Evolutionary conservation across 371 early-diverging fungal species (phyloP), one percentile per base, ranked within the genome.

Genomic region (Haplosporangium sp.): DNA sequence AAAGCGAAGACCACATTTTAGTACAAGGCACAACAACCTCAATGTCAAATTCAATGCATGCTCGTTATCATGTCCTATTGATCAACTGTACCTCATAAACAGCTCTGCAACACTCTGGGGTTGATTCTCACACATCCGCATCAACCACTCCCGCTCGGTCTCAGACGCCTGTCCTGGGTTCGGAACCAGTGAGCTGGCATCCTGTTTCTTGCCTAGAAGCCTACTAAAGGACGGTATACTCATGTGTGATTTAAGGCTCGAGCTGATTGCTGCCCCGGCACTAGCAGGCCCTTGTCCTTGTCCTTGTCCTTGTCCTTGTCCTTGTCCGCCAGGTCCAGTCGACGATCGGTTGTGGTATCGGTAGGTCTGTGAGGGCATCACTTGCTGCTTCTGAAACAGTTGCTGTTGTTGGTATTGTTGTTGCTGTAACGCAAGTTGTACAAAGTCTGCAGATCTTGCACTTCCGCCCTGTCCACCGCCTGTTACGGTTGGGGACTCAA

Each of bases 71-170:
- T 20, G 8, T 36, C 14, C 21, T 18, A 23, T 61, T 41, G n/a
- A 74, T 58, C 29, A 0, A 47, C 9, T 1, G 5, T 64, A 77
- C 77, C 77, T 72, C 80, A 79, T 79, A 81, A 95, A 93, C 23
- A 93, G 45, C 5, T 87, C 85, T 7, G 82, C 77, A 6, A 87
- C 83, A 61, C 89, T 90, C 55, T 85, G 86, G 1, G 85, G 85
- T 40, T 87, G 89, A 54, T 77, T 65, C n/a, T 71, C 61, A 23
- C 85, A 85, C 59, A 88, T 74, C 14, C 66, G 50, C 12, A 71
- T 55, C 6, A 91, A 79, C 84, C 87, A 87, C 36, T 86, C 86
- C 9, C 79, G 71, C 43, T 89, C 88, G 13, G 51, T 9, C 18
- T 84, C 86, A 14, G 81, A 84, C 11, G 85, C 82, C 37, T 84